A percentile compares a stretch with the other conserved stretches of the same genome.
These are phyloP conservation scores for Epichloe sylvatica DNA, from an alignment of 2,329 filamentous ascomycete genomes.

Conservation along the genomic window DNA sequence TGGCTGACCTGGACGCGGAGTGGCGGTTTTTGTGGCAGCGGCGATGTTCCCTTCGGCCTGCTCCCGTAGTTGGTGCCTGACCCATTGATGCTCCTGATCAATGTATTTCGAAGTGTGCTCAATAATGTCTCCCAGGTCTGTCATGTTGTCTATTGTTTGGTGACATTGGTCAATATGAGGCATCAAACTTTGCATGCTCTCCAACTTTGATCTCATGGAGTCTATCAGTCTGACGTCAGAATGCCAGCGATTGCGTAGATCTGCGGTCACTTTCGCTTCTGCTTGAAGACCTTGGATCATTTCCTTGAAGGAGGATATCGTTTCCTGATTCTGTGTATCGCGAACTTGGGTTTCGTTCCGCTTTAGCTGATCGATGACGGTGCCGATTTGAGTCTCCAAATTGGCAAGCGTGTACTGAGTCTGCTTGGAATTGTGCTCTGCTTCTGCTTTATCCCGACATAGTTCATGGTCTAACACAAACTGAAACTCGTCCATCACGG, in stretches of 20 bases:
- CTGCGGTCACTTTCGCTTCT: conserved; percentile 8
- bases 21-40: neutral
- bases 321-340: neutral
- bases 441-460: conserved; percentile 9
- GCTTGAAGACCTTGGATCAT: conserved; percentile 12
- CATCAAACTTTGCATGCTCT: conserved; percentile 11
- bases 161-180: conserved; percentile 14
- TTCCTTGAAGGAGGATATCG: conserved; percentile 6
- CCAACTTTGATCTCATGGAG: conserved; percentile 12
- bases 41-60: neutral
- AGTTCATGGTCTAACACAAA: conserved; percentile 12
- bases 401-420: conserved; percentile 5
- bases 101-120: conserved; percentile 18
- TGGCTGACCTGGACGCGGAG: neutral
- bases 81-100: conserved; percentile 16
- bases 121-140: conserved; percentile 15
- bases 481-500: conserved; percentile 10
- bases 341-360: neutral
- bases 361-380: conserved; percentile 10
- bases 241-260: conserved; percentile 14
- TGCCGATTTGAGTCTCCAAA: conserved; percentile 11
- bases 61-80: conserved; percentile 12
- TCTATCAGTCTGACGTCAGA: conserved; percentile 17
- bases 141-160: conserved; percentile 13
- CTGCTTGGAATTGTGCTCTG: conserved; percentile 8